Conservation (phyloP, 2,329 filamentous ascomycete genomes). For the Ceratocystis lukuohia region DNA sequence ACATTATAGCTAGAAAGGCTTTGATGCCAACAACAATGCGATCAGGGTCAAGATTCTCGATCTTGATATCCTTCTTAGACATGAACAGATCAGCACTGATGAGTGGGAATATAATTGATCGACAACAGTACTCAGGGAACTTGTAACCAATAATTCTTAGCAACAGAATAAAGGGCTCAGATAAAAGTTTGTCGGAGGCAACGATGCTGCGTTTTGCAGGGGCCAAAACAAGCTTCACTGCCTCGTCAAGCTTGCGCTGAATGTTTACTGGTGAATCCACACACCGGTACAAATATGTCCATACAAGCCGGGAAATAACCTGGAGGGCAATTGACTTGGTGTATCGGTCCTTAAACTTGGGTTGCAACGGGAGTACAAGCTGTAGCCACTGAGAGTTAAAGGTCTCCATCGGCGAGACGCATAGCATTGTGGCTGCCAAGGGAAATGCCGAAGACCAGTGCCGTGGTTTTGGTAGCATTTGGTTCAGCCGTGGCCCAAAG, state of each 20-base stretch:
- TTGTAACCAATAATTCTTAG: constrained; percentile 91
- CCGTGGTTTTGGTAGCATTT: constrained; percentile 80
- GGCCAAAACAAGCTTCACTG: constrained; percentile 72
- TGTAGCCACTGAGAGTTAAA: constrained; percentile 82
- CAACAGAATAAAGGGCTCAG: constrained; percentile 82
- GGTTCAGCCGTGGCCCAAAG: constrained; percentile 62
- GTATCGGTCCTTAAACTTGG: constrained; percentile 70
- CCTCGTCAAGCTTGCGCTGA: constrained; percentile 73
- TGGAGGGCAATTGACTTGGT: constrained; percentile 71
- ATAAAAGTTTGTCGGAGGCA: constrained; percentile 69
- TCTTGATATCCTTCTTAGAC: constrained; percentile 60
- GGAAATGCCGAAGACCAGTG: constrained; percentile 88
- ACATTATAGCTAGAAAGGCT: constrained; percentile 84
- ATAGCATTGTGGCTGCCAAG: constrained; percentile 73
- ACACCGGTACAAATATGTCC: constrained; percentile 85
- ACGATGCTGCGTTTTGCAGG: constrained; percentile 66
- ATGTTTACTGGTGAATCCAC: constrained; percentile 56
- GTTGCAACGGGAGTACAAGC: constrained; percentile 61
- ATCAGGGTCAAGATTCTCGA: constrained; percentile 90
- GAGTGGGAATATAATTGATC: constrained; percentile 82
- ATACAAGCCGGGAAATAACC: constrained; percentile 77
- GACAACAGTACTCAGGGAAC: constrained; percentile 85
- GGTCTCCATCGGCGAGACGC: constrained; percentile 70
- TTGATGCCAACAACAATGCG: constrained; percentile 95
- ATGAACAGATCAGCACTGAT: constrained; percentile 85